Percentiles rank a stretch among this genome's conserved stretches.
phyloP scores from a whole-genome alignment of 2,329 filamentous ascomycete species.

The Clarireedia paspali region DNA sequence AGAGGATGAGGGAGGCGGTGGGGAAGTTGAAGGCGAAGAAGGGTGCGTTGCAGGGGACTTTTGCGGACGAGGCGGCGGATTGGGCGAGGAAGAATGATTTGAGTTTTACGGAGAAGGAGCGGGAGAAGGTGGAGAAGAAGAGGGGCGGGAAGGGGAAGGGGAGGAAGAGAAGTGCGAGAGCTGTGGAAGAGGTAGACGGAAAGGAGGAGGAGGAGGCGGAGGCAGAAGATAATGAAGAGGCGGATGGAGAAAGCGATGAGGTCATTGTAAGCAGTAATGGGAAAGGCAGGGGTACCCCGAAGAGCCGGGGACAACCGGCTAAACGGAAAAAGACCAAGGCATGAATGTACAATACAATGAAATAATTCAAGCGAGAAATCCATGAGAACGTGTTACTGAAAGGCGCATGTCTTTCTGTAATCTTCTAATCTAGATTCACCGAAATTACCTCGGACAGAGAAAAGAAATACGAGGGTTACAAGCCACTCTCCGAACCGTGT shows the following conservation, averaged over 20 bases:
- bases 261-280: slow-evolving; percentile 8
- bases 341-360: too few relatives aligned
- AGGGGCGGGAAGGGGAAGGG: slow-evolving; percentile 9
- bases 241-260: slow-evolving; percentile 1
- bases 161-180: slow-evolving; percentile 3
- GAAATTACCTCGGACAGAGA: too few relatives aligned
- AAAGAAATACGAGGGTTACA: too few relatives aligned
- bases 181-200: slow-evolving; percentile 4
- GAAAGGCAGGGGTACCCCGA: background rate
- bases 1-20: slow-evolving; percentile 71
- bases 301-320: background rate
- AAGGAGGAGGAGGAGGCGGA: background rate
- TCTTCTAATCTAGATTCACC: too few relatives aligned
- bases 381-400: too few relatives aligned
- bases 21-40: slow-evolving; percentile 52
- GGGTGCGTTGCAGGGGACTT: slow-evolving; percentile 14
- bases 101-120: slow-evolving; percentile 23
- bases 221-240: slow-evolving; percentile 5
- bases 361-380: too few relatives aligned
- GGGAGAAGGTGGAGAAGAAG: slow-evolving; percentile 15
- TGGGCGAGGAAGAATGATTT: slow-evolving; percentile 29
- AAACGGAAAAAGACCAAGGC: background rate
- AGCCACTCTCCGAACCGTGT: too few relatives aligned
- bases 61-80: slow-evolving; percentile 27
- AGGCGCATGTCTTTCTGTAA: too few relatives aligned